phyloP scores from a whole-genome alignment of 2,329 filamentous ascomycete genomes.

The Curvularia eragrostidis region DNA sequence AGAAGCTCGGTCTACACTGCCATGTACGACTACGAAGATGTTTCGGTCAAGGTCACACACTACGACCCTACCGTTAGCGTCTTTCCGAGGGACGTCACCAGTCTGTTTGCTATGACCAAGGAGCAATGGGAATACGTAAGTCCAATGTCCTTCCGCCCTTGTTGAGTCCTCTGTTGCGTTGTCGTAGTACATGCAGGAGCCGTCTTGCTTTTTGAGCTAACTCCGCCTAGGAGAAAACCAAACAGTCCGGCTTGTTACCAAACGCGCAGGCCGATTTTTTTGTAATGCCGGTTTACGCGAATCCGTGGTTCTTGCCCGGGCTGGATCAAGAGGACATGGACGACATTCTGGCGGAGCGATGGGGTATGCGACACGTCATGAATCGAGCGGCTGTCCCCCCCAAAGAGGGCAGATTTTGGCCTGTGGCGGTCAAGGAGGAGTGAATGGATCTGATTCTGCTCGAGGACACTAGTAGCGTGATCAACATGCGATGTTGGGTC shows the following conservation, averaged over 20 bases:
- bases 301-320: not conserved
- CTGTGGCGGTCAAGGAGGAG: not conserved
- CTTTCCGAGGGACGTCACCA: slow-evolving; percentile 28
- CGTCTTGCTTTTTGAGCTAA: not conserved
- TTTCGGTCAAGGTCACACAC: slow-evolving; percentile 25
- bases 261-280: slow-evolving; percentile 3
- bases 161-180: not conserved
- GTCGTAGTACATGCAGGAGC: not conserved
- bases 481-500: slow-evolving; percentile 12
- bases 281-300: not conserved
- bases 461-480: not conserved
- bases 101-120: slow-evolving; percentile 23
- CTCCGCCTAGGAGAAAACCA: slow-evolving; percentile 12
- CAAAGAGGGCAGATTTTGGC: slow-evolving; percentile 20
- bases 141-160: not conserved
- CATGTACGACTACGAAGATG: slow-evolving; percentile 22
- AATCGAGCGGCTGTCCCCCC: not conserved
- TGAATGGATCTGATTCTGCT: not conserved
- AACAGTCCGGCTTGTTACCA: not conserved
- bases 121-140: slow-evolving; percentile 32
- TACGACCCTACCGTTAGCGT: slow-evolving; percentile 22
- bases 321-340: not conserved
- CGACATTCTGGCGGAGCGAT: slow-evolving; percentile 15
- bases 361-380: slow-evolving; percentile 13
- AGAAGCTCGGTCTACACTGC: slow-evolving; percentile 27